phyloP scores from a whole-genome alignment of 805 yeast species.

The Ogataea ramenticola region DNA sequence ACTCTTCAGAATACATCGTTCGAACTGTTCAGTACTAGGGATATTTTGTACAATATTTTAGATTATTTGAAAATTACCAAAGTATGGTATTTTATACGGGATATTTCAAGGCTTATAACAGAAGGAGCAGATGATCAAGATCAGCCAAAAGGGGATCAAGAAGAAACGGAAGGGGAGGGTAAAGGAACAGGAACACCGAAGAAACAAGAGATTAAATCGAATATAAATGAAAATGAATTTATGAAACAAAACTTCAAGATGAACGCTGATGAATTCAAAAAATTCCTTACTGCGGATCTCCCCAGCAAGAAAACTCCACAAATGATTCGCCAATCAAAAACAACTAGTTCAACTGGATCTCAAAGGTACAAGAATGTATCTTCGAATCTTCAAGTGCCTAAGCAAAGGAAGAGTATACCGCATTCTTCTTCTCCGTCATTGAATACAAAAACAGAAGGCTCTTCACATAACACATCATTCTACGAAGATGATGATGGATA shows the following conservation, averaged over 20 bases:
- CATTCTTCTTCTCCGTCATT: no score
- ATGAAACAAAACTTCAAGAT: neutral
- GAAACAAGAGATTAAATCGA: no score
- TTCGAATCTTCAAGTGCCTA: no score
- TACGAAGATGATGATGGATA: constrained; percentile 19
- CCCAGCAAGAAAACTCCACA: no score
- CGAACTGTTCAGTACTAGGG: constrained; percentile 4
- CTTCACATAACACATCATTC: neutral
- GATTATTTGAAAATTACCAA: neutral
- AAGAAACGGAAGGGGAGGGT: no score
- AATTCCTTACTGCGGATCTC: neutral
- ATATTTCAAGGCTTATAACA: neutral
- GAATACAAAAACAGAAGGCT: constrained; percentile 3
- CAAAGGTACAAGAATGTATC: no score
- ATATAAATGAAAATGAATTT: neutral
- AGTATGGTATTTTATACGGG: neutral
- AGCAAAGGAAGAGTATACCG: no score
- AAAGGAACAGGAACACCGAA: no score
- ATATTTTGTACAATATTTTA: neutral
- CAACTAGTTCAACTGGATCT: neutral
- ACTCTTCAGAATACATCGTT: constrained; percentile 6
- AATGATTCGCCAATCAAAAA: no score
- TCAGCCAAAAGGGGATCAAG: no score
- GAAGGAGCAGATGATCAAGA: neutral
- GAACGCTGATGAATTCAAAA: neutral